Evolutionary conservation across 495 filamentous ascomycete species (phyloP), one percentile per base, ranked within the genome.

Genomic region (Cryomyces antarcticus): DNA sequence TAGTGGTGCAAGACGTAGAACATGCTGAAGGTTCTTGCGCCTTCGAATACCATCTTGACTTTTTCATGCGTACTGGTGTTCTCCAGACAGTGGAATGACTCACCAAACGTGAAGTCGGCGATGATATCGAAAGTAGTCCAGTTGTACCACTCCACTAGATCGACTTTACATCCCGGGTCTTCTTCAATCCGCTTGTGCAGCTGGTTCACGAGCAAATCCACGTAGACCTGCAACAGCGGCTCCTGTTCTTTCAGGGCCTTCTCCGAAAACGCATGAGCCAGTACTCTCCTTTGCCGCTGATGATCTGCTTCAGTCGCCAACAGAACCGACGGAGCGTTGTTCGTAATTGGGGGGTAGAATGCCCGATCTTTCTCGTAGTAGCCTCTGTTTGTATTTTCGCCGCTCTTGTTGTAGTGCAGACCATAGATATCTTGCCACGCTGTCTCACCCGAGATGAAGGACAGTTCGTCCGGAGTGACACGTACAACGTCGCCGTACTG

Each of bases 1-100:
- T 92, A 48, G 67, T 87, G 52, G 76, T 87, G 49, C 86, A 88
- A 35, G 33, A 12, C 33, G 12, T 12, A 12, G 7, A 7, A 35
- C 33, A 35, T 7, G 12, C 33, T 12, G 7, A 35, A 35, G 33
- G 33, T 12, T 35, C 12, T 35, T 7, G 12, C 33, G 33, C 33
- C 12, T 7, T 35, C 24, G 9, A 28, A 39, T 6, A 39, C 7
- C 37, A 39, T 39, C 17, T 7, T 17, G 24, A 39, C 17, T 17
- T 28, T 7, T 6, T 6, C 7, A 28, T 49, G 39, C 5, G 38
- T 42, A 2, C 10, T 12, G 9, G 11, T n/a, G 31, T 52, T 42
- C 27, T 46, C 30, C 7, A 55, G 40, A 35, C 44, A 55, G n/a
- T 45, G 43, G 38, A 53, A 53, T 10, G 50, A 44, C 38, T 52